Base-by-base conservation (phyloP, 768 basidiomycete species). In the Dacryopinax spathularia region DNA sequence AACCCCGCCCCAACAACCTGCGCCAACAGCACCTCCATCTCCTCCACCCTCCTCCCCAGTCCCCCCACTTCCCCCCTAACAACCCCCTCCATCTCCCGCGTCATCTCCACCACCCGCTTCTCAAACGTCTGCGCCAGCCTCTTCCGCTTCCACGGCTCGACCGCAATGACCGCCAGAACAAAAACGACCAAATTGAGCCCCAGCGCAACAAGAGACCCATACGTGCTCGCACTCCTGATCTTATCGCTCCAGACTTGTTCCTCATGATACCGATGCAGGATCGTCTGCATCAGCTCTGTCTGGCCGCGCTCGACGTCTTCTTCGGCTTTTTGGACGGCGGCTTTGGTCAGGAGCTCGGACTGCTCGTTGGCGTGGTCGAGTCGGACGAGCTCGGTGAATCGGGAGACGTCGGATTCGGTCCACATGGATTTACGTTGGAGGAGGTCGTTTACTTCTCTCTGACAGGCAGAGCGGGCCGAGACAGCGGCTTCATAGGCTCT, bases 231-330 rank as follows among this genome's bases (percentile, higher is more conserved):
- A 68, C 89, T 91, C 34, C 96, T 84, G 65, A 99, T 96, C 76
- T 99, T 99, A 78, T 99, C 95, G 62, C 90, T 92, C 96, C 96
- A 99, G 1, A 97, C 84, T 73, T 99, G 96, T 72, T 99, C 96
- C 75, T 97, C 95, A 76, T 98, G 95, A 73, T 98, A 98, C 36
- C 95, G 69, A 44, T 74, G 70, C 64, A 99, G 81, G 70, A 98
- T 98, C 10, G 82, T 79, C 63, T 85, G 85, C 87, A 95, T 89
- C 67, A 97, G 80, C 71, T 85, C 87, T 70, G 80, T 86, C 72
- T 98, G 96, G 68, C 87, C 89, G 44, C 82, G 81, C 68, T 99
- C 96, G 18, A 92, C 90, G 1, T 81, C 82, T 60, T 83, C 81
- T 68, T 99, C 96, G 1, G 83, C 80, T 37, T 83, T 80, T 22